phyloP scores from a whole-genome alignment of 805 yeast species.

The Nakazawaea ernobii region DNA sequence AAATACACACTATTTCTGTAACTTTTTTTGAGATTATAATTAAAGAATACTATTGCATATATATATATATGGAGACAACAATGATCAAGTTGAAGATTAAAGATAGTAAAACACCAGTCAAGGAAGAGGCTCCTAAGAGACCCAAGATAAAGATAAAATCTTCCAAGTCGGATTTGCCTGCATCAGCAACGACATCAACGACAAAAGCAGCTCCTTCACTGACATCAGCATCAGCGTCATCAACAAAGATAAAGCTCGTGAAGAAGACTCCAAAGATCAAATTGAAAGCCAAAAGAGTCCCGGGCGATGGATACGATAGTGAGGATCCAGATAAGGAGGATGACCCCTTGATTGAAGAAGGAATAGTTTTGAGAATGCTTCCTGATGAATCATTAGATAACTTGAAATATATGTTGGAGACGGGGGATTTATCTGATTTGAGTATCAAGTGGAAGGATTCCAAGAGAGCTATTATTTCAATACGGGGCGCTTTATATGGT shows the following conservation, averaged over 20 bases:
- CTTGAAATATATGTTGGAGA: conserved; percentile 68
- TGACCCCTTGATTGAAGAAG: conserved; percentile 89
- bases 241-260: conserved; percentile 10
- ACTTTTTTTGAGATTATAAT: too few relatives aligned
- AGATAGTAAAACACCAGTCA: conserved; percentile 10
- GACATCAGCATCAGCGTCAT: background rate
- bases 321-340: conserved; percentile 96
- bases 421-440: conserved; percentile 67
- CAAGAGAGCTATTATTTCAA: conserved; percentile 67
- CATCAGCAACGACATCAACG: background rate
- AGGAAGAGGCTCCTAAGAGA: conserved; percentile 20
- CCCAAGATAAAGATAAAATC: conserved; percentile 22
- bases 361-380: conserved; percentile 71
- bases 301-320: conserved; percentile 95
- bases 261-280: conserved; percentile 38
- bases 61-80: background rate
- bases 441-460: conserved; percentile 79
- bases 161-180: conserved; percentile 8
- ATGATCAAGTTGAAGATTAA: conserved; percentile 22
- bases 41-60: too few relatives aligned
- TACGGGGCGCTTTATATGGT: conserved; percentile 68
- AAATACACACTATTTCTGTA: background rate
- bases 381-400: conserved; percentile 60
- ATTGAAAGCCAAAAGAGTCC: conserved; percentile 59
- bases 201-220: background rate